Evolutionary conservation across 495 filamentous ascomycete species (phyloP).

Genomic region (Beverwykella pulmonaria): DNA sequence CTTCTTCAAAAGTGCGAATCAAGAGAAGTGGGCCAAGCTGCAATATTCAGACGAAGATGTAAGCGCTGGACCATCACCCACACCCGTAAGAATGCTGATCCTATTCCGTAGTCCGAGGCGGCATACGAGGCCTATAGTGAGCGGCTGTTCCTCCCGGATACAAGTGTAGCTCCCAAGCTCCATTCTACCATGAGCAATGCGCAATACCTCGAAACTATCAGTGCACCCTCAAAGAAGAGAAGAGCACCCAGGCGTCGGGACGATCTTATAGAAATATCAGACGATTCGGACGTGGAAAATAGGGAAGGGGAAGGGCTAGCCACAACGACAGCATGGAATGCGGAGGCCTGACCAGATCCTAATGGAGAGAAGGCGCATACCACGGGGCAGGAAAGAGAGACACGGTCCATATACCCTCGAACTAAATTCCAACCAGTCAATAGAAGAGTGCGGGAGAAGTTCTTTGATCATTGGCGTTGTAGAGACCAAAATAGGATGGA

Average conservation of each 20-base stretch:
- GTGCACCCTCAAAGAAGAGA: slow-evolving; percentile 56
- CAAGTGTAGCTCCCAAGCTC: slow-evolving; percentile 54
- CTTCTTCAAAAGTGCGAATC: slow-evolving; percentile 13
- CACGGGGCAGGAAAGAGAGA: background rate
- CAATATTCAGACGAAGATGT: slow-evolving; percentile 72
- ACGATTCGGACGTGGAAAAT: slow-evolving; percentile 18
- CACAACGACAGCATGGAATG: background rate
- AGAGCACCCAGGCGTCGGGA: slow-evolving; percentile 20
- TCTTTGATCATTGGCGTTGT: background rate
- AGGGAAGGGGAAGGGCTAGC: background rate
- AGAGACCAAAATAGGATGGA: no score
- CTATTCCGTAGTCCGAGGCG: slow-evolving; percentile 53
- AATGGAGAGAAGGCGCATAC: background rate
- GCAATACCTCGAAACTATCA: slow-evolving; percentile 67
- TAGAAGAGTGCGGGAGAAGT: no score
- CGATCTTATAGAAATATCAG: slow-evolving; percentile 21
- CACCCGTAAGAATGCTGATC: slow-evolving; percentile 30
- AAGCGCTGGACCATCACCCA: slow-evolving; percentile 26
- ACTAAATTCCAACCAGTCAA: background rate
- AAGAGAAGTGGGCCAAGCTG: slow-evolving; percentile 65
- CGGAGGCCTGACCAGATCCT: background rate
- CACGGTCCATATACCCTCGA: background rate
- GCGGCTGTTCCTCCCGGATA: slow-evolving; percentile 60
- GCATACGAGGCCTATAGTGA: slow-evolving; percentile 65
- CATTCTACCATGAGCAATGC: slow-evolving; percentile 57